These are phyloP conservation scores for Syncephalastrum sp. DNA, from an alignment of 371 early-diverging fungal genomes.

Conservation along the genomic window DNA sequence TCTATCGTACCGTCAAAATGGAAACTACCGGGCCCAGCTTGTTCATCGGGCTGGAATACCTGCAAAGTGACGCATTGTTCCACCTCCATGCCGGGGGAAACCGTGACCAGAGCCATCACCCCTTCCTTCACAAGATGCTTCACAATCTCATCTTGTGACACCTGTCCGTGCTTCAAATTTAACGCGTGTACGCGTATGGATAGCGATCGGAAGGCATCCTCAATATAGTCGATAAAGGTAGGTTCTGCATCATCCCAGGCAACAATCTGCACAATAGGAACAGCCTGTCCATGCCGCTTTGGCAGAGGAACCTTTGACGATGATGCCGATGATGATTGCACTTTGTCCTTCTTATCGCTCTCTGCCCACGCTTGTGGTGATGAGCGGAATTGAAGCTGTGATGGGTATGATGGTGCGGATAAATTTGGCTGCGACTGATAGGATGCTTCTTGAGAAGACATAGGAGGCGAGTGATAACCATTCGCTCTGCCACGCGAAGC, in stretches of 20 bases:
- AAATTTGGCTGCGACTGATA: neutral
- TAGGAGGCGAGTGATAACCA: constrained; percentile 2
- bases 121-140: constrained; percentile 51
- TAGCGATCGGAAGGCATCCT: constrained; percentile 16
- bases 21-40: constrained; percentile 16
- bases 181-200: constrained; percentile 12
- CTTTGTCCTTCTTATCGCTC: neutral
- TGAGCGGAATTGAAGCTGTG: neutral
- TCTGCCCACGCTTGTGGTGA: constrained; percentile 2
- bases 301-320: neutral
- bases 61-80: constrained; percentile 33
- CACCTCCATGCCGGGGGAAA: constrained; percentile 40
- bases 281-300: constrained; percentile 9
- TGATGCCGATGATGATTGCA: constrained; percentile 1
- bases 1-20: constrained; percentile 32
- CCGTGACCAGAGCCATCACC: constrained; percentile 49
- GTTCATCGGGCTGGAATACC: constrained; percentile 26
- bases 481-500: neutral
- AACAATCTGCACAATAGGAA: constrained; percentile 19
- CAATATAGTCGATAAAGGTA: constrained; percentile 15
- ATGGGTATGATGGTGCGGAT: neutral
- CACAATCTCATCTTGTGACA: constrained; percentile 17
- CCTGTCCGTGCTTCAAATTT: constrained; percentile 13
- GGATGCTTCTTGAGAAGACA: neutral
- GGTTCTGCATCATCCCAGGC: constrained; percentile 18